A percentile compares a stretch with the other conserved stretches of the same genome.
These are phyloP conservation scores for Torulaspora gathmanii DNA, from an alignment of 805 yeast species.

Conservation along the genomic window DNA sequence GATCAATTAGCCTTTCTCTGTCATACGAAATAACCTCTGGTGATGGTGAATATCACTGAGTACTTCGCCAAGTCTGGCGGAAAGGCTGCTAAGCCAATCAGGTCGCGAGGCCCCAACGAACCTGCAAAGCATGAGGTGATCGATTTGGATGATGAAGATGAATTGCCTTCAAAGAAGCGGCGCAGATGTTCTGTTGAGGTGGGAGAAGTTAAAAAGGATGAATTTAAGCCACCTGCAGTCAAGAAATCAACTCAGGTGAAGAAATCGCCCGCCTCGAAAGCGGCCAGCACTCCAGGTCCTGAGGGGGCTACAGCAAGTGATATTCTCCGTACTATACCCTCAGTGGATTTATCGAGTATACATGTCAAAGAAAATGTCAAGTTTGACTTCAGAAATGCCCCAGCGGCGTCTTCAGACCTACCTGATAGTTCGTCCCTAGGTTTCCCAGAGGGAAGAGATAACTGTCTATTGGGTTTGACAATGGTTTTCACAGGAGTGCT, in stretches of 20 bases:
- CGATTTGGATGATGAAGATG: slow-evolving; percentile 32
- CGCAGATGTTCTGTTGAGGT: neutral
- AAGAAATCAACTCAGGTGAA: slow-evolving; percentile 5
- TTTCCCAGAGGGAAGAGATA: slow-evolving; percentile 77
- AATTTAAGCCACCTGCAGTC: neutral
- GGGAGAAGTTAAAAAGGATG: neutral
- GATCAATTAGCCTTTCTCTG: neutral
- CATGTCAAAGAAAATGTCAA: slow-evolving; percentile 50
- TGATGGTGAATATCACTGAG: slow-evolving; percentile 40
- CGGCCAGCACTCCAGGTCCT: neutral
- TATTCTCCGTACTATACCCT: slow-evolving; percentile 57
- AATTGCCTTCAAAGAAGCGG: slow-evolving; percentile 10
- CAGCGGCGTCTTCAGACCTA: slow-evolving; percentile 24
- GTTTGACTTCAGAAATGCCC: slow-evolving; percentile 51
- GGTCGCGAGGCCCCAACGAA: slow-evolving; percentile 7
- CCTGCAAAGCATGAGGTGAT: slow-evolving; percentile 21
- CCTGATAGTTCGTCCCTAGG: slow-evolving; percentile 30
- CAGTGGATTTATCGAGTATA: slow-evolving; percentile 57
- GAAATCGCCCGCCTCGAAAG: neutral
- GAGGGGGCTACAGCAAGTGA: slow-evolving; percentile 23
- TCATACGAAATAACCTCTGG: neutral
- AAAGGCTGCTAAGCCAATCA: slow-evolving; percentile 4
- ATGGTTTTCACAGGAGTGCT: slow-evolving; percentile 90
- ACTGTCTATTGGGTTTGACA: slow-evolving; percentile 82
- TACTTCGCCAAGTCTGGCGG: slow-evolving; percentile 34